Evolutionary conservation across 2,329 filamentous ascomycete genomes (phyloP), one percentile per base, ranked within the genome.

Genomic region (Pseudofabraea citricarpa): DNA sequence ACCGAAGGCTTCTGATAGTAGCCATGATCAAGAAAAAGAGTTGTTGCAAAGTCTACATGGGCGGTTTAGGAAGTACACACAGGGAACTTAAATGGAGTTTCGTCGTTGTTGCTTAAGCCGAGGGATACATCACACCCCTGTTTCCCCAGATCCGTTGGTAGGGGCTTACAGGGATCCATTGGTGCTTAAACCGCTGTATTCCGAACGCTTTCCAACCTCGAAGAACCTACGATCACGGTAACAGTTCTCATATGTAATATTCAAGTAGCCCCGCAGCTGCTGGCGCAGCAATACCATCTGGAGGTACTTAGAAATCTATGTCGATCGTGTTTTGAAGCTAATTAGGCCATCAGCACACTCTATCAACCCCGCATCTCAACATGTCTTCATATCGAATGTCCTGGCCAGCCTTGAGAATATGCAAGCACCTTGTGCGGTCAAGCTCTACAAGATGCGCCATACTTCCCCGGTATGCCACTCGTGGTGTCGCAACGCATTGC

Each of bases 401-500:
- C 27, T 66, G 69, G 50, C 68, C 71, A 53, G 65, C 70, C 24
- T 46, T 70, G 27, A 60, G 61, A 41, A 60, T 75, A 45, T 66
- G 72, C 38, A 66, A 65, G 52, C 68, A 68, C 64, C 68, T 60
- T 49, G 49, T 48, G 55, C 64, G 54, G 62, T 59, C 57, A 59
- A 58, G 47, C 50, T 56, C 43, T 52, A 46, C 36, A 36, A 22
- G 46, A 56, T 46, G 56, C 53, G 43, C 49, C 56, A 39, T 50
- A 44, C 32, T 43, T 39, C 20, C 37, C 18, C 23, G 43, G 38
- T 20, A 27, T 33, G 20, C 50, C 23, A 42, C 45, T 27, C 50
- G 57, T 35, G 40, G 45, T 23, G 73, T 86, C 54, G 85, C 90
- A 46, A 89, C 79, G 33, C 90, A 95, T 64, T 87, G 85, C 7